Base-by-base conservation (phyloP, 345 rosid genomes). In the Eucalyptus curtisii region DNA sequence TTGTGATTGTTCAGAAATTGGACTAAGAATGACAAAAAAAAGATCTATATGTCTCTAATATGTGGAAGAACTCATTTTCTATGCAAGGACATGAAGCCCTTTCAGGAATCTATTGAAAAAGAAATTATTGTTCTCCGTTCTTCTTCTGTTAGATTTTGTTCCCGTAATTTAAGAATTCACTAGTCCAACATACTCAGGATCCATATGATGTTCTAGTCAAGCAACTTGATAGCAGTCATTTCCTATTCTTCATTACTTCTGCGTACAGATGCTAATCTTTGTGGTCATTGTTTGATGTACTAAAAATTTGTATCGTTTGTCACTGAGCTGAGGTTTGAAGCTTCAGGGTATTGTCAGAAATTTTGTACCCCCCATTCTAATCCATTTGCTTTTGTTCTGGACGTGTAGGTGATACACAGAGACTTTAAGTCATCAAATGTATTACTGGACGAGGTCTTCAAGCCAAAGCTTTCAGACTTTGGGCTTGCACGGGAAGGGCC, bases 401-500 rank as follows among this genome's bases (percentile, higher is more conserved):
- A 45, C 5, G 7, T 87, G 90, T 30, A 96, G 99, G 95, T 96
- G 84, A 97, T 97, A 88, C 96, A 92, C 92, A 89, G 99, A 80
- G 99, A 97, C 89, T 94, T 96, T 90, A 97, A 97, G 86, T 91
- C 96, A 7, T 96, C 99, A 25, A 97, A 97, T 85, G 95, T 97
- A 49, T 92, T 96, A 61, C 68, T 97, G 90, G 93, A 97, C 86
- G 96, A 95, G 84, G 90, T 93, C 31, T 93, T 95, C 80, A 92
- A 92, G 27, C 95, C 99, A 10, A 97, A 93, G 92, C 96, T 97
- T 90, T 96, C 99, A 13, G 99, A 97, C 92, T 97, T 96, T 82
- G 99, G 99, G 7, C 95, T 97, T 49, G 99, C 99, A 3, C 93
- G 99, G 94, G 99, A 95, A 89, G 99, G 99, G 14, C 99, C 99